These are phyloP conservation scores for Nadsonia fulvescens DNA, from an alignment of 805 yeast genomes.

Conservation along the genomic window DNA sequence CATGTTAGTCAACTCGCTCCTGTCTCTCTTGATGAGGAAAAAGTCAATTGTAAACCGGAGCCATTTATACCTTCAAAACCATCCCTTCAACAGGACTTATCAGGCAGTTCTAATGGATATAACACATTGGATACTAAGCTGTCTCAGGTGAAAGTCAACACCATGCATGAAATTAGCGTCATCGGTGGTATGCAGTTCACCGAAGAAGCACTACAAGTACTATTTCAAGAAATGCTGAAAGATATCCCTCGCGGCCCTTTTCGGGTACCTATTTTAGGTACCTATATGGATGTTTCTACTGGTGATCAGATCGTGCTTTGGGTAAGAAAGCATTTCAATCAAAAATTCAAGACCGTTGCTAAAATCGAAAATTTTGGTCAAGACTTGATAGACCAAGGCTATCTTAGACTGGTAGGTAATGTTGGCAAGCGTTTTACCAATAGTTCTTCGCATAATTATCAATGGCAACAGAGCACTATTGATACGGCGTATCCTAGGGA, in stretches of 20 bases:
- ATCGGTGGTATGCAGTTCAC: conserved; percentile 20
- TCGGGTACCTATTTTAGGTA: conserved; percentile 51
- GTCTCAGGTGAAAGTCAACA: background rate
- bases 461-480: conserved; percentile 74
- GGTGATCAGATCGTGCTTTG: conserved; percentile 46
- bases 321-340: conserved; percentile 33
- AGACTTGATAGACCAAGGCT: conserved; percentile 44
- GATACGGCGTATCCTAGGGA: too few species aligned
- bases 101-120: conserved; percentile 3
- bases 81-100: conserved; percentile 5
- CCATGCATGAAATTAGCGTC: conserved; percentile 3
- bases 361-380: conserved; percentile 63
- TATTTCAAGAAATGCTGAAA: conserved; percentile 24
- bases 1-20: too few species aligned
- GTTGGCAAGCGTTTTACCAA: conserved; percentile 40
- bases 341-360: conserved; percentile 31
- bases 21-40: too few species aligned
- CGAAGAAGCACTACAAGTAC: conserved; percentile 22
- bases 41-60: too few species aligned
- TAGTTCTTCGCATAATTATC: conserved; percentile 51
- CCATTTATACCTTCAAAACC: too few species aligned
- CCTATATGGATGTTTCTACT: conserved; percentile 40
- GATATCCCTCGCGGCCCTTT: conserved; percentile 35
- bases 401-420: conserved; percentile 42
- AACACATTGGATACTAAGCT: conserved; percentile 1